Percentiles rank a stretch among this genome's conserved stretches.
phyloP scores from a whole-genome alignment of 176 grass and related monocot genomes.

The Eleusine coracana region DNA sequence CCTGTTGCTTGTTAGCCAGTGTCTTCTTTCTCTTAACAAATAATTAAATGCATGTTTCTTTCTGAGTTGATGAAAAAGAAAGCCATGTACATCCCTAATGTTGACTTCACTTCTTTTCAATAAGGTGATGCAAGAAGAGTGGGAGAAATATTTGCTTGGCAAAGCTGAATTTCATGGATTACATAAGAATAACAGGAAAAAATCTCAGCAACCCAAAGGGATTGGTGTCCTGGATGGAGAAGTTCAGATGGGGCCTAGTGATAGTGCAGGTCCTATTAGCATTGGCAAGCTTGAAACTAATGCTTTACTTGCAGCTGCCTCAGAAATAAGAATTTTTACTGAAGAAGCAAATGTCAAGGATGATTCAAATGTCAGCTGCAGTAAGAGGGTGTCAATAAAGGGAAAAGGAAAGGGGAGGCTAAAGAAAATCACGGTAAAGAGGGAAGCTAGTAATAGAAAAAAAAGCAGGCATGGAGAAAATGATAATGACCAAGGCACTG shows the following conservation, averaged over 20 bases:
- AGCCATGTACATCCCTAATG: constrained; percentile 26
- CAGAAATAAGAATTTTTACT: constrained; percentile 64
- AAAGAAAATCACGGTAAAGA: constrained; percentile 52
- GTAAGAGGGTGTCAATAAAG: constrained; percentile 45
- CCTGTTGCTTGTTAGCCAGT: constrained; percentile 7
- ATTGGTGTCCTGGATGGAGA: constrained; percentile 89
- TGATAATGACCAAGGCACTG: constrained; percentile 41
- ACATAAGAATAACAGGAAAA: constrained; percentile 69
- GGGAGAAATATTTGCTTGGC: constrained; percentile 93
- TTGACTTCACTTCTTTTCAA: constrained; percentile 37
- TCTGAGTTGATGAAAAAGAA: constrained; percentile 19
- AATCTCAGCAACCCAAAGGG: constrained; percentile 80
- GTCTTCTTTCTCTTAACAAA: background rate
- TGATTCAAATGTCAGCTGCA: constrained; percentile 44
- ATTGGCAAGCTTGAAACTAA: constrained; percentile 79
- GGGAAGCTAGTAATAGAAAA: constrained; percentile 39
- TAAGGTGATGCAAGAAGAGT: constrained; percentile 85
- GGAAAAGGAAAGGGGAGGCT: constrained; percentile 59
- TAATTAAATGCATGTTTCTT: constrained; percentile 13
- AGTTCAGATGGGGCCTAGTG: constrained; percentile 58
- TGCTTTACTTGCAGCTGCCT: constrained; percentile 83
- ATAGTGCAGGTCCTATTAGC: constrained; percentile 59
- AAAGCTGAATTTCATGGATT: constrained; percentile 79
- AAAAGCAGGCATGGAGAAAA: constrained; percentile 35
- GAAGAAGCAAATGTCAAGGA: constrained; percentile 51